phyloP scores from a whole-genome alignment of 495 filamentous ascomycete genomes.

The Xylaria castorea region DNA sequence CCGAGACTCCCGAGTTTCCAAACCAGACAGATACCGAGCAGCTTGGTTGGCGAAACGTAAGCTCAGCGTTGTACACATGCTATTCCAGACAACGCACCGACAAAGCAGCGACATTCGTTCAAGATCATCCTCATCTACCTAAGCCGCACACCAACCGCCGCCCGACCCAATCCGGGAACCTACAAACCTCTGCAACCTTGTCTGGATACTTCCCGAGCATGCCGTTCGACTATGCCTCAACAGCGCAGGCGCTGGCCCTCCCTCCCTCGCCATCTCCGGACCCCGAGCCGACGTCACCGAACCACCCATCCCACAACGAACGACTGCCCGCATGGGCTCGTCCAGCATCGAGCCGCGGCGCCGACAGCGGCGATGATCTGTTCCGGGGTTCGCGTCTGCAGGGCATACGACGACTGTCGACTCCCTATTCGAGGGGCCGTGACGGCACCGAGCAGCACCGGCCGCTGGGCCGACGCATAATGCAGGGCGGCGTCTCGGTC shows the following conservation, averaged over 20 bases:
- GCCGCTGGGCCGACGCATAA: slow-evolving; percentile 30
- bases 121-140: not conserved
- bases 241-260: slow-evolving; percentile 39
- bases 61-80: not conserved
- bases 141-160: not conserved
- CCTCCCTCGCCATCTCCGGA: slow-evolving; percentile 27
- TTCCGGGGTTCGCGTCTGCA: slow-evolving; percentile 3
- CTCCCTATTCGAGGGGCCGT: slow-evolving; percentile 29
- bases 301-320: not conserved
- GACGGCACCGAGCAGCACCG: slow-evolving; percentile 4
- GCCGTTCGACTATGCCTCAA: slow-evolving; percentile 38
- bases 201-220: slow-evolving; percentile 23
- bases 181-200: not conserved
- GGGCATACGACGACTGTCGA: slow-evolving; percentile 30
- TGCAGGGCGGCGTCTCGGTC: slow-evolving; percentile 29
- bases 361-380: slow-evolving; percentile 6
- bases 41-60: not conserved
- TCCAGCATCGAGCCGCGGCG: not conserved
- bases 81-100: not conserved
- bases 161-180: not conserved
- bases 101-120: not conserved
- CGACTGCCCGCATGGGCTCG: slow-evolving; percentile 30
- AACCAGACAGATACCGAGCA: not conserved
- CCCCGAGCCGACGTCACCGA: slow-evolving; percentile 26
- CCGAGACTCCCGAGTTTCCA: slow-evolving; percentile 13